Evolutionary conservation across 768 basidiomycete genomes (phyloP).

Genomic region (Nidularia sp.): DNA sequence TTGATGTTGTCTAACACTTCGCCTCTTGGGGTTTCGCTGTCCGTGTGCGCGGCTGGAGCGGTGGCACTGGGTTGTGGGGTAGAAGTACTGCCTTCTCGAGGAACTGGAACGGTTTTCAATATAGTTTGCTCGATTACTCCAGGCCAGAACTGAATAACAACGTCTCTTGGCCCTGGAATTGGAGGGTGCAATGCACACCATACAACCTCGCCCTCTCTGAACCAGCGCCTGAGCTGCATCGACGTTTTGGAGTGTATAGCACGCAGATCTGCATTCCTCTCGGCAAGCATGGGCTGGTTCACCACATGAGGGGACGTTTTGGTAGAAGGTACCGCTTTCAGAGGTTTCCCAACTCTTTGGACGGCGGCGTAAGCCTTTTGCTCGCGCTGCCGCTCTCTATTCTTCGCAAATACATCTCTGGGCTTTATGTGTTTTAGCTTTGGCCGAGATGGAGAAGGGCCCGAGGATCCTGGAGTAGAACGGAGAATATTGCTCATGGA

Average conservation of each 20-base stretch:
- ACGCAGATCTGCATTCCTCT: conserved; percentile 63
- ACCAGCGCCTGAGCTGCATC: conserved; percentile 52
- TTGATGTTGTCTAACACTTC: conserved; percentile 12
- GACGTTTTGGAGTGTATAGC: conserved; percentile 44
- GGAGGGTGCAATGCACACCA: conserved; percentile 60
- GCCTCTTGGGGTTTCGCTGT: conserved; percentile 6
- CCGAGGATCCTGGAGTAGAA: conserved; percentile 16
- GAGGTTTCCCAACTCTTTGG: conserved; percentile 25
- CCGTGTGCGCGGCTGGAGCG: conserved; percentile 2
- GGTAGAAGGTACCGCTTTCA: conserved; percentile 9
- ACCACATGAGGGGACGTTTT: conserved; percentile 27
- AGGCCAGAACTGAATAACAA: conserved; percentile 70
- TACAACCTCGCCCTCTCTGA: conserved; percentile 64
- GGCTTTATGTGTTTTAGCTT: not conserved
- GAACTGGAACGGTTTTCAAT: conserved; percentile 40
- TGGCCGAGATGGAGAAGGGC: conserved; percentile 14
- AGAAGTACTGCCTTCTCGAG: conserved; percentile 10
- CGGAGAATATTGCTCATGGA: conserved; percentile 39
- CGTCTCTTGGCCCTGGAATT: conserved; percentile 35
- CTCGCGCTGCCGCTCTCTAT: conserved; percentile 14
- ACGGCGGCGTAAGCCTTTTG: conserved; percentile 35
- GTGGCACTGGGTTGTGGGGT: not conserved
- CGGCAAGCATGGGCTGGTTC: conserved; percentile 49
- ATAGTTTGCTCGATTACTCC: conserved; percentile 58
- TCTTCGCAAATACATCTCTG: conserved; percentile 3